Conservation (phyloP, 2,329 filamentous ascomycete species). For the Epichloe typhina region DNA sequence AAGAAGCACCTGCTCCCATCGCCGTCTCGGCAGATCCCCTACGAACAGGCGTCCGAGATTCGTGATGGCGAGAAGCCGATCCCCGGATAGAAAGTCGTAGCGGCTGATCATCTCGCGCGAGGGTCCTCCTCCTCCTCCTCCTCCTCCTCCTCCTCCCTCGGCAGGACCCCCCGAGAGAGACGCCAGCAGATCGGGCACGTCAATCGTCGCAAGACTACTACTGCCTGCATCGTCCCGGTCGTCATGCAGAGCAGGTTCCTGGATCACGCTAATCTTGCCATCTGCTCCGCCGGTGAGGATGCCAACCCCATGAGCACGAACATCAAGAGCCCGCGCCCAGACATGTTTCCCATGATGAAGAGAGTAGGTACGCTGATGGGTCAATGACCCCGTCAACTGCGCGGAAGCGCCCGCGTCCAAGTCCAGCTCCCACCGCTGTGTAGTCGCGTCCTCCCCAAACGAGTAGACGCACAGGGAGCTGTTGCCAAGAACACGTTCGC, state of each 20-base stretch:
- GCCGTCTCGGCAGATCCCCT: constrained; percentile 21
- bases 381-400: constrained; percentile 22
- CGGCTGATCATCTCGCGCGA: constrained; percentile 37
- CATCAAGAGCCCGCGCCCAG: constrained; percentile 53
- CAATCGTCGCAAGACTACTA: constrained; percentile 12
- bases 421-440: constrained; percentile 51
- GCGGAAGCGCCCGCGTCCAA: not conserved
- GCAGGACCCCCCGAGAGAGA: constrained; percentile 6
- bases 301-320: constrained; percentile 19
- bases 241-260: constrained; percentile 8
- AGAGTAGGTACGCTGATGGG: constrained; percentile 41
- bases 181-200: constrained; percentile 20
- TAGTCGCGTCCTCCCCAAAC: constrained; percentile 73
- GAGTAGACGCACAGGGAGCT: constrained; percentile 42
- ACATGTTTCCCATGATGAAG: constrained; percentile 81
- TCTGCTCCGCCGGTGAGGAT: constrained; percentile 78
- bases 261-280: constrained; percentile 46
- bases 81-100: constrained; percentile 47
- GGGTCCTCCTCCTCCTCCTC: not conserved
- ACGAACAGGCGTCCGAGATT: constrained; percentile 47
- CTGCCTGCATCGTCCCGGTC: constrained; percentile 2
- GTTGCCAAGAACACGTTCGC: constrained; percentile 3
- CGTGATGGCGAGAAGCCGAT: constrained; percentile 42
- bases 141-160: not conserved
- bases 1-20: constrained; percentile 31